Evolutionary conservation across 495 filamentous ascomycete species (phyloP).

Genomic region (Hypoxylon fragiforme): DNA sequence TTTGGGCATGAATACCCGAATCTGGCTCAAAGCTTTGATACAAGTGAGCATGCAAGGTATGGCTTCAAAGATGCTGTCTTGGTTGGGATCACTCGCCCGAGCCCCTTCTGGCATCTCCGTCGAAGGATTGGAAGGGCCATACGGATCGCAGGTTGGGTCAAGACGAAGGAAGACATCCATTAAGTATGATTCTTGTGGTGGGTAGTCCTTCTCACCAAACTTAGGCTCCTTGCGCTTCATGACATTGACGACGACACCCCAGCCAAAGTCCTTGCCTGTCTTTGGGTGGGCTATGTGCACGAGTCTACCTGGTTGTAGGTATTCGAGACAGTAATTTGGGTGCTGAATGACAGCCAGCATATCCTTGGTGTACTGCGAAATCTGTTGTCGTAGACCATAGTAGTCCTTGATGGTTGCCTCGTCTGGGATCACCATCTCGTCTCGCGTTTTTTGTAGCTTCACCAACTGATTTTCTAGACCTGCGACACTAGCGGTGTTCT

Average conservation of each 20-base stretch:
- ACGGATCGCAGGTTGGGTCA: slow-evolving; percentile 39
- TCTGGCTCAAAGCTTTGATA: slow-evolving; percentile 73
- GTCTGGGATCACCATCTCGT: slow-evolving; percentile 75
- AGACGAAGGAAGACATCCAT: slow-evolving; percentile 82
- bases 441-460: slow-evolving; percentile 70
- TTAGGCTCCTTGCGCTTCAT: slow-evolving; percentile 62
- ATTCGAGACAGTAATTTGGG: slow-evolving; percentile 79
- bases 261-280: slow-evolving; percentile 75
- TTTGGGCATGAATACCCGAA: slow-evolving; percentile 78
- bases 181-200: slow-evolving; percentile 72
- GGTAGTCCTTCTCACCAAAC: slow-evolving; percentile 62
- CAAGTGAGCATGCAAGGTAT: slow-evolving; percentile 85
- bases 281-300: slow-evolving; percentile 79
- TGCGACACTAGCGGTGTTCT: slow-evolving; percentile 84
- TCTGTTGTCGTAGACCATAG: slow-evolving; percentile 79
- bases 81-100: slow-evolving; percentile 50
- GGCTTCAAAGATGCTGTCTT: slow-evolving; percentile 65
- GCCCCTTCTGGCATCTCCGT: slow-evolving; percentile 41
- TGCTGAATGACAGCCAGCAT: slow-evolving; percentile 88
- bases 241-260: slow-evolving; percentile 82
- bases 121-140: slow-evolving; percentile 33
- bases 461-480: slow-evolving; percentile 77
- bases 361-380: slow-evolving; percentile 79
- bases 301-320: slow-evolving; percentile 77
- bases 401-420: slow-evolving; percentile 90